These are phyloP conservation scores for Jatropha podagrica DNA, from an alignment of 441 rosid genomes.

Conservation along the genomic window DNA sequence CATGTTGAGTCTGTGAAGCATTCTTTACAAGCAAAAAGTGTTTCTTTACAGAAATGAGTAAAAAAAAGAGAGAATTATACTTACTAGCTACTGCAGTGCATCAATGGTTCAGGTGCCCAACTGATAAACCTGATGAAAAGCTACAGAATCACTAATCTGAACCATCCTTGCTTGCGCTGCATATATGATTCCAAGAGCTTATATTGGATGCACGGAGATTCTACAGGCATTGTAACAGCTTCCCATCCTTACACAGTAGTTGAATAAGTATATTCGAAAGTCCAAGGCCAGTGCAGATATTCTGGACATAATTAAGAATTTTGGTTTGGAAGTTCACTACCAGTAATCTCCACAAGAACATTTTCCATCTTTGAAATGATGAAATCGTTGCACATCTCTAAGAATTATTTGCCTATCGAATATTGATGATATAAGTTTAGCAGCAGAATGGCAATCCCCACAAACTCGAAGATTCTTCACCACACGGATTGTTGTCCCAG, in stretches of 20 bases:
- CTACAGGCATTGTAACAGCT: background rate
- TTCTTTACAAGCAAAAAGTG: background rate
- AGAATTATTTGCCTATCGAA: constrained; percentile 57
- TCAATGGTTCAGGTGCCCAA: background rate
- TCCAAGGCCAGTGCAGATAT: background rate
- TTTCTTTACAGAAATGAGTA: background rate
- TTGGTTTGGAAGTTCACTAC: constrained; percentile 29
- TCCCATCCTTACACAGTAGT: background rate
- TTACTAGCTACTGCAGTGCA: constrained; percentile 2
- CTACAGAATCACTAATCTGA: background rate
- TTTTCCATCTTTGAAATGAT: constrained; percentile 64
- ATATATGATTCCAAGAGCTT: background rate
- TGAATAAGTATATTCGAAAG: background rate
- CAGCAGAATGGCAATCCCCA: constrained; percentile 71
- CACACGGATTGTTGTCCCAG: constrained; percentile 52
- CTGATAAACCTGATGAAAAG: background rate
- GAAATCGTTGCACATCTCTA: constrained; percentile 68
- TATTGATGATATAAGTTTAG: constrained; percentile 53
- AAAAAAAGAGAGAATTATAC: background rate
- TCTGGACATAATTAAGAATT: background rate
- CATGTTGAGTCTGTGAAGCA: background rate
- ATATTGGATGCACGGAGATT: background rate
- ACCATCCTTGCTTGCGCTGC: background rate
- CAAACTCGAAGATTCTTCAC: constrained; percentile 76
- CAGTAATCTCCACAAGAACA: constrained; percentile 80